Conservation (phyloP, 768 basidiomycete species). For the Clitopilus passeckerianus region DNA sequence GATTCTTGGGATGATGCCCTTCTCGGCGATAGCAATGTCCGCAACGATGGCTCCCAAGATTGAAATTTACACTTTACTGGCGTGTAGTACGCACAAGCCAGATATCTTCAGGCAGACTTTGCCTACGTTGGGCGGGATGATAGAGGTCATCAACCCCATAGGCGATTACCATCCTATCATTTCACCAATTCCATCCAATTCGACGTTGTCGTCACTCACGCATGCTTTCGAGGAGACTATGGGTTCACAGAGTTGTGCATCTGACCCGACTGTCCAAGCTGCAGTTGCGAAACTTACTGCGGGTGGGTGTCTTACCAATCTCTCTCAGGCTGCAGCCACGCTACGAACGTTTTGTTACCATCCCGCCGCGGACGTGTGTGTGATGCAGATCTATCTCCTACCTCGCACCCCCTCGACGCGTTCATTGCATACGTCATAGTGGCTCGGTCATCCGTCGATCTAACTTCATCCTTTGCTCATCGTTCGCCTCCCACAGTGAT, state of each 20-base stretch:
- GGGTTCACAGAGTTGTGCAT: constrained; percentile 37
- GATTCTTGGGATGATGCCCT: constrained; percentile 49
- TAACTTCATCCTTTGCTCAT: constrained; percentile 4
- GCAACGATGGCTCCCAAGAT: constrained; percentile 66
- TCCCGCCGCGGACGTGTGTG: not conserved
- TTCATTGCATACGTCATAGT: not conserved
- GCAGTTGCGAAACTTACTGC: constrained; percentile 62
- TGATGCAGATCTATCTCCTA: not conserved
- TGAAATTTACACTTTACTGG: constrained; percentile 70
- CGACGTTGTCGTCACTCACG: not conserved
- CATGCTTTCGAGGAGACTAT: not conserved
- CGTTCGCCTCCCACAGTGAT: constrained; percentile 44
- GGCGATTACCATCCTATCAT: not conserved
- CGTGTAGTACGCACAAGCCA: constrained; percentile 63
- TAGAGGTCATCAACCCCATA: not conserved
- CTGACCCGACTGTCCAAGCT: constrained; percentile 73
- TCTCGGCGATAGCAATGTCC: constrained; percentile 50
- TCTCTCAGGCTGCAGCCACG: too few relatives aligned
- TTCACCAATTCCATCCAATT: not conserved
- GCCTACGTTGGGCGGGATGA: constrained; percentile 7
- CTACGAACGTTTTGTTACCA: too few relatives aligned
- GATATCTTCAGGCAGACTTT: constrained; percentile 35
- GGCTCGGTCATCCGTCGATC: constrained; percentile 1
- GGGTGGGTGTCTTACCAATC: constrained; percentile 32
- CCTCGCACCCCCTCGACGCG: not conserved